These are phyloP conservation scores for Aspergillus pseudonomiae DNA, from an alignment of 2,329 filamentous ascomycete species.

Conservation along the genomic window DNA sequence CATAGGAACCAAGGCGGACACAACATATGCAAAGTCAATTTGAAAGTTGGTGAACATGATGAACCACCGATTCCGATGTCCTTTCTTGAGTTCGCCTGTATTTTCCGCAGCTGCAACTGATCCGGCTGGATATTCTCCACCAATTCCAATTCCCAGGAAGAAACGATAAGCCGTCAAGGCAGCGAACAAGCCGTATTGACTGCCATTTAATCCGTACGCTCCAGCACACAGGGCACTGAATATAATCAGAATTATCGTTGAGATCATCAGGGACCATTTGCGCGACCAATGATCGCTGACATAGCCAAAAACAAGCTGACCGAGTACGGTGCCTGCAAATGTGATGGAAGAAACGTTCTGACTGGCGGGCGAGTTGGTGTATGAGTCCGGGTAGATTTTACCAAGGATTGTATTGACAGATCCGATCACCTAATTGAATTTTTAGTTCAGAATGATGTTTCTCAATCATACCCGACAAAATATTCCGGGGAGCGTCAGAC, in stretches of 20 bases:
- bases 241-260: constrained; percentile 79
- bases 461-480: not conserved
- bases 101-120: constrained; percentile 83
- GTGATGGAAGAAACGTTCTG: constrained; percentile 79
- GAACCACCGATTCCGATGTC: constrained; percentile 87
- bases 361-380: constrained; percentile 68
- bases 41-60: constrained; percentile 87
- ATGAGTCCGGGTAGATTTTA: constrained; percentile 69
- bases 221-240: constrained; percentile 80
- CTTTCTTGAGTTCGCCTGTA: constrained; percentile 77
- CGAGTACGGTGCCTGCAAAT: constrained; percentile 83
- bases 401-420: constrained; percentile 78
- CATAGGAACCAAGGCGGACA: constrained; percentile 77
- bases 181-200: constrained; percentile 71
- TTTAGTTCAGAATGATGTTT: constrained; percentile 2
- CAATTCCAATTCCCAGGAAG: constrained; percentile 79
- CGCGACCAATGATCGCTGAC: constrained; percentile 83
- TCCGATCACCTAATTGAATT: constrained; percentile 68
- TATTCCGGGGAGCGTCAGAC: constrained; percentile 17
- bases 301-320: constrained; percentile 79
- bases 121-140: constrained; percentile 61
- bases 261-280: constrained; percentile 77
- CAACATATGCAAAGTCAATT: constrained; percentile 83
- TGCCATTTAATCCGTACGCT: constrained; percentile 73
- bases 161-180: constrained; percentile 83